phyloP scores from a whole-genome alignment of 2,329 filamentous ascomycete genomes.

The Aspergillus sergii region DNA sequence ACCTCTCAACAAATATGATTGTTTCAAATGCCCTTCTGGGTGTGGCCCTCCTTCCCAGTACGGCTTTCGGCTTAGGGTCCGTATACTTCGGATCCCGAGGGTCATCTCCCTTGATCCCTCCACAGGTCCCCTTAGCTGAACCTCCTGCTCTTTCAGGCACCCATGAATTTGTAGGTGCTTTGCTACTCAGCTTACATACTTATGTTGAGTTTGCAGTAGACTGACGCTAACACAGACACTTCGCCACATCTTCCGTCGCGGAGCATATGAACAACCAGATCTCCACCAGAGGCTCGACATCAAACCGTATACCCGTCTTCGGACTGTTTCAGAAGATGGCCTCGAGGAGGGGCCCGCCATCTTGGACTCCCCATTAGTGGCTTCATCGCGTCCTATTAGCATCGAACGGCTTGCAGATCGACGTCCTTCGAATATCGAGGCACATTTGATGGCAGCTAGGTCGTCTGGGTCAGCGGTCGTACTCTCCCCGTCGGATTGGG shows the following conservation, averaged over 20 bases:
- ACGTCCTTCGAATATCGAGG: conserved; percentile 73
- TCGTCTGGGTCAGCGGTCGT: conserved; percentile 67
- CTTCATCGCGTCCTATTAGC: conserved; percentile 64
- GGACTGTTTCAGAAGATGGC: conserved; percentile 44
- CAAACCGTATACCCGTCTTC: conserved; percentile 59
- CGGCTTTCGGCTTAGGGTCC: conserved; percentile 25
- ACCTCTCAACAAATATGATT: conserved; percentile 15
- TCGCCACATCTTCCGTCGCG: conserved; percentile 91
- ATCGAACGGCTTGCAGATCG: conserved; percentile 85
- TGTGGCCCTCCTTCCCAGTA: conserved; percentile 23
- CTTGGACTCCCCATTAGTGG: conserved; percentile 57
- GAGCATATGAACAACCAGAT: conserved; percentile 73
- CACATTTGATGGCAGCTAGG: conserved; percentile 73
- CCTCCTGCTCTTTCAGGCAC: conserved; percentile 22
- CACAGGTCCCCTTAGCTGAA: conserved; percentile 34
- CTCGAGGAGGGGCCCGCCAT: conserved; percentile 44
- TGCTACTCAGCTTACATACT: not conserved
- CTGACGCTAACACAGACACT: conserved; percentile 49
- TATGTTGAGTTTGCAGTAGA: not conserved
- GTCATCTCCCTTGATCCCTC: conserved; percentile 34
- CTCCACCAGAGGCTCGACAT: conserved; percentile 80
- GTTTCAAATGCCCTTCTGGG: conserved; percentile 25
- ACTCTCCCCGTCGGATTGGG: conserved; percentile 77
- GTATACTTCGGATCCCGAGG: conserved; percentile 28
- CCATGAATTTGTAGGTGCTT: conserved; percentile 41